Evolutionary conservation across 345 rosid genomes (phyloP).

Genomic region (Gossypium australe): DNA sequence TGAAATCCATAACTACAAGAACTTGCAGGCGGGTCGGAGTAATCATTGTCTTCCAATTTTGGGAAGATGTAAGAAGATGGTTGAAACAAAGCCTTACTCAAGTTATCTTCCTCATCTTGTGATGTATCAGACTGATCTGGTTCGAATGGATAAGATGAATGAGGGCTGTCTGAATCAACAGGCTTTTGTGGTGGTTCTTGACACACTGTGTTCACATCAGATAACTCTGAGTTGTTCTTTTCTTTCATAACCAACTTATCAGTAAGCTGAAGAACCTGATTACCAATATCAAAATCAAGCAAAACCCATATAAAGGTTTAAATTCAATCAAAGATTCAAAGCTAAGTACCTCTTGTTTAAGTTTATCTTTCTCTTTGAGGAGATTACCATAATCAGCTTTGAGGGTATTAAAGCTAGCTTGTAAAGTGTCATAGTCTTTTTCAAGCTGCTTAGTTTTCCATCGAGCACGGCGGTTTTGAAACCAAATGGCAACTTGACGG

Average conservation of each 20-base stretch:
- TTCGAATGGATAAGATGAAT: constrained; percentile 41
- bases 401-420: constrained; percentile 40
- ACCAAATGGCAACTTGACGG: constrained; percentile 68
- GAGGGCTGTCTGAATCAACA: constrained; percentile 47
- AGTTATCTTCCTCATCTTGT: constrained; percentile 53
- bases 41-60: constrained; percentile 43
- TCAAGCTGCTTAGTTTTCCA: constrained; percentile 56
- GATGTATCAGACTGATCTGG: constrained; percentile 50
- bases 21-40: constrained; percentile 32
- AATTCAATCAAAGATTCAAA: too few species aligned
- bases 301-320: too few species aligned
- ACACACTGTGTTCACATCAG: not conserved
- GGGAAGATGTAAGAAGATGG: constrained; percentile 30
- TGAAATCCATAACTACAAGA: constrained; percentile 44
- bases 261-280: constrained; percentile 39
- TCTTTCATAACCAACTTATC: constrained; percentile 35
- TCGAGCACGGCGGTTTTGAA: constrained; percentile 64
- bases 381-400: constrained; percentile 44
- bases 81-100: constrained; percentile 33
- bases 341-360: constrained; percentile 39
- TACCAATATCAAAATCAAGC: not conserved
- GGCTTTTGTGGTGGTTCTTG: constrained; percentile 23
- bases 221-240: constrained; percentile 3
- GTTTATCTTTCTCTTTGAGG: constrained; percentile 37
- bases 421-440: constrained; percentile 48